Percentiles rank a stretch among this genome's conserved stretches.
Evolutionary conservation across 768 basidiomycete genomes (phyloP).

Genomic region (Fistulinella prunicolor): DNA sequence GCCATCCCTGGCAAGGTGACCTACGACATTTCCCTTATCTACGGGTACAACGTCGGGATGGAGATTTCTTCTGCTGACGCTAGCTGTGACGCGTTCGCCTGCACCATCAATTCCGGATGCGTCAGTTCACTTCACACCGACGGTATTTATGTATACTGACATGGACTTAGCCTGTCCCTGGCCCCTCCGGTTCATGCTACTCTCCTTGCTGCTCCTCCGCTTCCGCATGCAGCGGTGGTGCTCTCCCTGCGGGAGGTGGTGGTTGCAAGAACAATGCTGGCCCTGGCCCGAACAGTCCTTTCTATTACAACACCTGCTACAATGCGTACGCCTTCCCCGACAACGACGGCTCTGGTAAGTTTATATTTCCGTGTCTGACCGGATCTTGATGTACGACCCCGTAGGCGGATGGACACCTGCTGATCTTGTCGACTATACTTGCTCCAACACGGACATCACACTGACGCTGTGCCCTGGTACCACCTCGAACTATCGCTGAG

Average conservation of each 20-base stretch:
- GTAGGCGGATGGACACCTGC: slow-evolving; percentile 28
- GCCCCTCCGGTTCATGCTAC: slow-evolving; percentile 25
- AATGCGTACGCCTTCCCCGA: slow-evolving; percentile 35
- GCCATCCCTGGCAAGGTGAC: slow-evolving; percentile 28
- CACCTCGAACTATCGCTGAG: slow-evolving; percentile 17
- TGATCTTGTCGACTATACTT: slow-evolving; percentile 30
- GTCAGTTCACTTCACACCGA: slow-evolving; percentile 13
- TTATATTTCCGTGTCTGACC: not conserved
- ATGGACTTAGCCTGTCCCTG: slow-evolving; percentile 25
- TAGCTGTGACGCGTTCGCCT: slow-evolving; percentile 29
- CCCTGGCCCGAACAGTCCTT: slow-evolving; percentile 29
- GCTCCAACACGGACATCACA: slow-evolving; percentile 25
- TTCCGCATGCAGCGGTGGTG: slow-evolving; percentile 27
- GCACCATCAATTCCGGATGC: slow-evolving; percentile 30
- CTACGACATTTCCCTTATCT: slow-evolving; percentile 34
- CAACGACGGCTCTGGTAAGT: slow-evolving; percentile 30
- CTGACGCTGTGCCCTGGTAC: slow-evolving; percentile 29
- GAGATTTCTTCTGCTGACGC: slow-evolving; percentile 29
- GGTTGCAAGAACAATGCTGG: slow-evolving; percentile 28
- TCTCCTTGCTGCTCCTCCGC: slow-evolving; percentile 31
- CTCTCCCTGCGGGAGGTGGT: slow-evolving; percentile 27
- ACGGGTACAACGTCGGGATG: slow-evolving; percentile 35
- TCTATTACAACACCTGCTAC: slow-evolving; percentile 27
- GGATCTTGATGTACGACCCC: too few relatives aligned
- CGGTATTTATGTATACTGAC: not conserved